Evolutionary conservation across 345 rosid species (phyloP).

Genomic region (Citrus maxima): DNA sequence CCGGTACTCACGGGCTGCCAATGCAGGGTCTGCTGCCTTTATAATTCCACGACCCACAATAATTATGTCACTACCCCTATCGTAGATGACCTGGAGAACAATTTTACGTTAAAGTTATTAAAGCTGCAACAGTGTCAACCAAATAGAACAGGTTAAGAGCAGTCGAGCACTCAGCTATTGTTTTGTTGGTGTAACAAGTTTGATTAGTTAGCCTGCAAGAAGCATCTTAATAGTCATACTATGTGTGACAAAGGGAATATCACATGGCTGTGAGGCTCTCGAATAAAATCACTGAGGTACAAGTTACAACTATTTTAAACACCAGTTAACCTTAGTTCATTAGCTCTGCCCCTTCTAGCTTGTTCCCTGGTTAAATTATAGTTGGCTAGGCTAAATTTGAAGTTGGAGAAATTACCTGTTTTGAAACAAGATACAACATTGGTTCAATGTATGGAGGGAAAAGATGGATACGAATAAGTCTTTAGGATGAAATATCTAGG

Average conservation of each 20-base stretch:
- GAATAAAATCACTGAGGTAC: neutral
- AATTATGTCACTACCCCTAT: slow-evolving; percentile 90
- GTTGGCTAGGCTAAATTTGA: too few species aligned
- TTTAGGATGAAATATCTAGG: neutral
- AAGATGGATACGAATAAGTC: neutral
- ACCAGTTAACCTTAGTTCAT: neutral
- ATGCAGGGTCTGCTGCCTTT: slow-evolving; percentile 74
- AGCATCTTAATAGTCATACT: neutral
- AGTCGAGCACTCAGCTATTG: neutral
- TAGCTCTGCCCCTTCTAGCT: neutral
- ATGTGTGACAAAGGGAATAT: neutral
- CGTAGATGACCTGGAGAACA: slow-evolving; percentile 61
- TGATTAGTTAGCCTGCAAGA: neutral
- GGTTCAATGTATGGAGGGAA: neutral
- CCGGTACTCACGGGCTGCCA: slow-evolving; percentile 77
- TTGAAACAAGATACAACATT: neutral
- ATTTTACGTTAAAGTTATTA: neutral
- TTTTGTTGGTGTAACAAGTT: neutral
- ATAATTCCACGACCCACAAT: slow-evolving; percentile 98
- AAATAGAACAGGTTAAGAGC: neutral
- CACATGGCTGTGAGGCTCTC: neutral
- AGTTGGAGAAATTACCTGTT: neutral
- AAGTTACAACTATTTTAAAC: too few species aligned
- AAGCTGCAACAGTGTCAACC: neutral
- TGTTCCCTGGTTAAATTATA: neutral